Conservation (phyloP, 306 rosid genomes). For the Rubus idaeus region DNA sequence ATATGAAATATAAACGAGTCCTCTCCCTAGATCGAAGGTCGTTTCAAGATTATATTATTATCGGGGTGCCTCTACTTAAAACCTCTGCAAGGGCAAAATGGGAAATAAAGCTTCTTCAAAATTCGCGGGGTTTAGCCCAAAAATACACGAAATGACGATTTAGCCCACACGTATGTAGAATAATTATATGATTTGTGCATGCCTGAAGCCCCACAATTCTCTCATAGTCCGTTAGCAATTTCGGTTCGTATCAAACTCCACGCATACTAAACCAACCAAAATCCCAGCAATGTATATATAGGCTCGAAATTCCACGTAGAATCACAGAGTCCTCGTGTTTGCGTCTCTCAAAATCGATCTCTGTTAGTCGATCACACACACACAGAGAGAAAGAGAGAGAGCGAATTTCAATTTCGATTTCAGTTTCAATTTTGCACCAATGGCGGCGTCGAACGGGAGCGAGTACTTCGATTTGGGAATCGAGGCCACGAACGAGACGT, state of each 20-base stretch:
- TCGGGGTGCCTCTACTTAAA: too few relatives aligned
- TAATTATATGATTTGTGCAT: not conserved
- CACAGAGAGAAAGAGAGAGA: not conserved
- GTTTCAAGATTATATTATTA: too few relatives aligned
- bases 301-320: not conserved
- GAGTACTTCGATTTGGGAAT: constrained; percentile 59
- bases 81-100: too few relatives aligned
- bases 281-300: not conserved
- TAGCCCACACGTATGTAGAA: too few relatives aligned
- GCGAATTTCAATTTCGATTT: not conserved
- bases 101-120: too few relatives aligned
- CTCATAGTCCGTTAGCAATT: not conserved
- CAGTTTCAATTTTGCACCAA: not conserved
- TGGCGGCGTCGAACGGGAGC: constrained; percentile 89
- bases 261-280: too few relatives aligned
- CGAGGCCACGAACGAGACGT: constrained; percentile 31
- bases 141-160: too few relatives aligned
- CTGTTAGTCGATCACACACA: not conserved
- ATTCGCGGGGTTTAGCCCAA: too few relatives aligned
- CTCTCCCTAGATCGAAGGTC: too few relatives aligned
- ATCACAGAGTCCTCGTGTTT: not conserved
- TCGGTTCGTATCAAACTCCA: not conserved
- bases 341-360: not conserved
- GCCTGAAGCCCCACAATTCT: not conserved
- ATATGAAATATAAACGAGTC: too few relatives aligned